Conservation (phyloP, 163 green algal genomes). For the Volvox carteri region DNA sequence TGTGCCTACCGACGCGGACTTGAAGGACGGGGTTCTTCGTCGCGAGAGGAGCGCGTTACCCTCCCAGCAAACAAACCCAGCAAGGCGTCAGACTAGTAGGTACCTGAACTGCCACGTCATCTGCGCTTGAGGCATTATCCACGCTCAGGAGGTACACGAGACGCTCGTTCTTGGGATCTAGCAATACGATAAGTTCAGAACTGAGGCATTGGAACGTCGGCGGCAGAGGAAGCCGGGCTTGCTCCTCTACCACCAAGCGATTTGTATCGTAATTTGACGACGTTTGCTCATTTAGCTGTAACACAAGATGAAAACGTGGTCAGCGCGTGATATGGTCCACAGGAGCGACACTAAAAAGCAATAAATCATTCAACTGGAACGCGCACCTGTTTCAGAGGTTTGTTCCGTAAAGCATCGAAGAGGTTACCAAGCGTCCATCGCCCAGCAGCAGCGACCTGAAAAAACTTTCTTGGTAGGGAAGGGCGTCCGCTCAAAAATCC, state of each 20-base stretch:
- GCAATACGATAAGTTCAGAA: background rate
- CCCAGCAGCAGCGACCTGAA: background rate
- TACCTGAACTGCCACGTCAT: background rate
- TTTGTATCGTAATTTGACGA: background rate
- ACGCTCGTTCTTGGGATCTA: conserved; percentile 29
- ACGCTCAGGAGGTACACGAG: conserved; percentile 27
- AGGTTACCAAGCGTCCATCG: background rate
- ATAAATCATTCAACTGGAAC: background rate
- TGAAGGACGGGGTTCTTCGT: too few species aligned
- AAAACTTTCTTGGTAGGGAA: background rate
- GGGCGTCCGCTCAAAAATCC: background rate
- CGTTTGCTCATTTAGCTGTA: background rate
- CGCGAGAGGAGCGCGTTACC: background rate
- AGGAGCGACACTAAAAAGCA: background rate
- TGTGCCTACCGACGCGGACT: too few species aligned
- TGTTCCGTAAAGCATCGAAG: background rate
- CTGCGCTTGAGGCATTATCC: background rate
- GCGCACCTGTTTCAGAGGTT: background rate
- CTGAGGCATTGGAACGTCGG: conserved; percentile 25
- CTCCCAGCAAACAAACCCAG: background rate
- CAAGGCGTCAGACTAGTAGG: background rate
- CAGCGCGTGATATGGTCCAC: background rate
- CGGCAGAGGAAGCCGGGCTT: background rate
- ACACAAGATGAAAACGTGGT: background rate
- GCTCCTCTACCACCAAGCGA: background rate